Evolutionary conservation across 345 rosid genomes (phyloP).

Genomic region (Mangifera indica): DNA sequence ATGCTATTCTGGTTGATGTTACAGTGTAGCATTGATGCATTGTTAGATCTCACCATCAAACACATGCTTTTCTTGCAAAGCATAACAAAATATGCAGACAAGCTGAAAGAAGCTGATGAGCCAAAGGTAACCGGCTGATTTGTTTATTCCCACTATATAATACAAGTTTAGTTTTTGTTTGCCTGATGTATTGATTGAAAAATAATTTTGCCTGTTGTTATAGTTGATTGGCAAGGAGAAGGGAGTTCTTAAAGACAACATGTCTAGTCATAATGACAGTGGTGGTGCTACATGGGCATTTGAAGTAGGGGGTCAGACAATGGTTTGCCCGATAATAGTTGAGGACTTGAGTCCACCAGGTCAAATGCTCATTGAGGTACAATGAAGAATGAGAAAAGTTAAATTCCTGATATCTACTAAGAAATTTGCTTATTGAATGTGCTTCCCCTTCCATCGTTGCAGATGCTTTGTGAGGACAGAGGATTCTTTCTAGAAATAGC

Average conservation of each 20-base stretch:
- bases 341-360: slow-evolving; percentile 73
- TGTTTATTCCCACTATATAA: neutral
- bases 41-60: slow-evolving; percentile 78
- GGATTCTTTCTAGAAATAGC: slow-evolving; percentile 86
- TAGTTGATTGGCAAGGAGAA: slow-evolving; percentile 43
- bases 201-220: slow-evolving; percentile 19
- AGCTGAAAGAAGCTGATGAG: slow-evolving; percentile 59
- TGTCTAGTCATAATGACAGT: slow-evolving; percentile 12
- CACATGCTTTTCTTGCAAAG: slow-evolving; percentile 93
- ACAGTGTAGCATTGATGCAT: slow-evolving; percentile 87
- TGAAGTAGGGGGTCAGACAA: slow-evolving; percentile 66
- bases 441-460: slow-evolving; percentile 8
- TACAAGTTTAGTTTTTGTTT: slow-evolving; percentile 12
- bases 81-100: slow-evolving; percentile 71
- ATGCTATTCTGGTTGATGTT: slow-evolving; percentile 17
- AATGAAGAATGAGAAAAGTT: neutral
- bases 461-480: slow-evolving; percentile 83
- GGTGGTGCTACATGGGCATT: slow-evolving; percentile 81
- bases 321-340: slow-evolving; percentile 77
- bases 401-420: neutral
- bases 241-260: slow-evolving; percentile 34
- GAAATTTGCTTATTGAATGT: slow-evolving; percentile 7
- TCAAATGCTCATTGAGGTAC: slow-evolving; percentile 86
- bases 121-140: slow-evolving; percentile 52
- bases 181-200: slow-evolving; percentile 12